These are phyloP conservation scores for Podaxis rugospora DNA, from an alignment of 768 basidiomycete genomes.

Conservation along the genomic window DNA sequence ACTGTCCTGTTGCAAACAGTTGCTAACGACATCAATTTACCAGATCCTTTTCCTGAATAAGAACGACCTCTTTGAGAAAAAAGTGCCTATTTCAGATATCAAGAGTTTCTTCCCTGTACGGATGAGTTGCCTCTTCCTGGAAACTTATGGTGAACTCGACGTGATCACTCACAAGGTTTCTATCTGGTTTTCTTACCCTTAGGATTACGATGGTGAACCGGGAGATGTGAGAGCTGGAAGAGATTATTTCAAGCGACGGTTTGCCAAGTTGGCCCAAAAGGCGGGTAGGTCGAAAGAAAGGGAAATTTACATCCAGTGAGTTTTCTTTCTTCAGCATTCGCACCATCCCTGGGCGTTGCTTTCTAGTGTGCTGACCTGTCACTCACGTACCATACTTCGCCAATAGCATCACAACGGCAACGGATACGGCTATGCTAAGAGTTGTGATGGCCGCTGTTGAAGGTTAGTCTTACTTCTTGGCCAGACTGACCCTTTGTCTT, in stretches of 20 bases:
- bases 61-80: conserved; percentile 87
- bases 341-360: neutral
- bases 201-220: conserved; percentile 84
- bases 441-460: conserved; percentile 96
- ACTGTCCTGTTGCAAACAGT: too few species aligned
- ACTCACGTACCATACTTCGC: conserved; percentile 8
- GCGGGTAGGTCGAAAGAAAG: conserved; percentile 81
- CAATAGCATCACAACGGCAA: conserved; percentile 79
- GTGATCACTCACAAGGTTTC: neutral
- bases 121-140: neutral
- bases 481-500: neutral
- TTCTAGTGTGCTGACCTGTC: neutral
- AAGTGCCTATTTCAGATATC: conserved; percentile 79
- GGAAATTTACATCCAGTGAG: conserved; percentile 93
- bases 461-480: conserved; percentile 49
- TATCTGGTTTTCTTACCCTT: conserved; percentile 5
- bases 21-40: neutral
- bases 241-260: conserved; percentile 88
- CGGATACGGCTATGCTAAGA: conserved; percentile 81
- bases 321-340: conserved; percentile 15
- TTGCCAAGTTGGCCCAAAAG: conserved; percentile 78
- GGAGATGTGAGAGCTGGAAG: conserved; percentile 72
- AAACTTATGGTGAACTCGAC: neutral
- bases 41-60: conserved; percentile 97
- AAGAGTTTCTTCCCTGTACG: conserved; percentile 84